A percentile compares a stretch with the other conserved stretches of the same genome.
Evolutionary conservation across 2,329 filamentous ascomycete genomes (phyloP).

Genomic region (Scytalidium sp.): DNA sequence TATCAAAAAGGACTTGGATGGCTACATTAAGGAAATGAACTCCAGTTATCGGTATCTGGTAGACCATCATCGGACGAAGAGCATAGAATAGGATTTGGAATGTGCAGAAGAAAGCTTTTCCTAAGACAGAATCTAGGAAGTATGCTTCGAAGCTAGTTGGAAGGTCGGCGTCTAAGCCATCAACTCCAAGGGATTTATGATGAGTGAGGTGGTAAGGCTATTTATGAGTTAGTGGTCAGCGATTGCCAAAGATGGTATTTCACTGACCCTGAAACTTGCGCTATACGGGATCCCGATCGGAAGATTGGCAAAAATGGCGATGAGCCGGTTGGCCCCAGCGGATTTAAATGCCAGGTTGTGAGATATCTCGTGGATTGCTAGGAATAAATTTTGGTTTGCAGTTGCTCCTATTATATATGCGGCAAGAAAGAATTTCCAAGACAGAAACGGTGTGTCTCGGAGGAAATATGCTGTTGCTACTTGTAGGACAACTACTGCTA

Average conservation of each 20-base stretch:
- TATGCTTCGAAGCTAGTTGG: conserved; percentile 88
- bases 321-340: conserved; percentile 72
- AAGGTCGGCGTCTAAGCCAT: conserved; percentile 93
- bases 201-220: conserved; percentile 96
- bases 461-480: conserved; percentile 74
- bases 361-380: conserved; percentile 97
- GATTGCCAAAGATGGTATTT: not conserved
- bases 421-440: conserved; percentile 79
- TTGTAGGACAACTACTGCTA: conserved; percentile 80
- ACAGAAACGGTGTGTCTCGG: conserved; percentile 73
- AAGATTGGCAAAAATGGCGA: conserved; percentile 92
- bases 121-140: conserved; percentile 89
- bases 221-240: conserved; percentile 18
- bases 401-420: conserved; percentile 93
- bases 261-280: conserved; percentile 80
- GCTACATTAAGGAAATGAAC: conserved; percentile 81
- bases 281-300: conserved; percentile 96
- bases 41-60: conserved; percentile 80
- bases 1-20: conserved; percentile 77
- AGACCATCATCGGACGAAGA: conserved; percentile 90
- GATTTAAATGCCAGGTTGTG: conserved; percentile 94
- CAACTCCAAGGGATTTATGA: conserved; percentile 96
- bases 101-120: conserved; percentile 98
- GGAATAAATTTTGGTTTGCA: conserved; percentile 96
- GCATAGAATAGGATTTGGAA: conserved; percentile 99